Conservation (phyloP, 176 grass and related monocot genomes). For the Avena sativa region DNA sequence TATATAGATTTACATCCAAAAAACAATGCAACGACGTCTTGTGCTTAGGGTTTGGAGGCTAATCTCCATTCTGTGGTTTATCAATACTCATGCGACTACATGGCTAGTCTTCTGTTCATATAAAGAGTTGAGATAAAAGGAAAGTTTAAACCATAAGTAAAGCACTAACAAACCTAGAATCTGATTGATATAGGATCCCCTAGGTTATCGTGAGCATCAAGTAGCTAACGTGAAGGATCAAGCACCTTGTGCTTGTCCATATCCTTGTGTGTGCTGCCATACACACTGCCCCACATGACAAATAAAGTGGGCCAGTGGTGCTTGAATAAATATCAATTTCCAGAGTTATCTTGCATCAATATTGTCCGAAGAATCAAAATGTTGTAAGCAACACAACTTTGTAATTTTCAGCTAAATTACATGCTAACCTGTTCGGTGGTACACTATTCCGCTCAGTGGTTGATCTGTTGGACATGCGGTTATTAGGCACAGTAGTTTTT, state of each 20-base stretch:
- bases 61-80: slow-evolving; percentile 25
- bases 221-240: neutral
- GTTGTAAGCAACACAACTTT: slow-evolving; percentile 1
- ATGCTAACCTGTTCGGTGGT: neutral
- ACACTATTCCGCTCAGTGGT: slow-evolving; percentile 4
- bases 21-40: neutral
- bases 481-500: neutral
- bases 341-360: slow-evolving; percentile 7
- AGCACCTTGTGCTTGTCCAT: slow-evolving; percentile 13
- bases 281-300: slow-evolving; percentile 19
- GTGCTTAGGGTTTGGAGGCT: slow-evolving; percentile 16
- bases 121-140: neutral
- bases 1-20: neutral
- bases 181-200: slow-evolving; percentile 5
- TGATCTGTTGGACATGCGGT: neutral
- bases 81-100: neutral
- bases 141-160: neutral
- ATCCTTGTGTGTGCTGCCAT: neutral
- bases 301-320: neutral
- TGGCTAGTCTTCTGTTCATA: slow-evolving; percentile 5
- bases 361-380: neutral
- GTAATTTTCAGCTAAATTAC: slow-evolving; percentile 8
- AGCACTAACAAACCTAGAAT: slow-evolving; percentile 21
- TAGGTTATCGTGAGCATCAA: slow-evolving; percentile 14
- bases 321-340: slow-evolving; percentile 20